Evolutionary conservation across 805 yeast species (phyloP).

Genomic region (Wickerhamomyces subpelliculosus): DNA sequence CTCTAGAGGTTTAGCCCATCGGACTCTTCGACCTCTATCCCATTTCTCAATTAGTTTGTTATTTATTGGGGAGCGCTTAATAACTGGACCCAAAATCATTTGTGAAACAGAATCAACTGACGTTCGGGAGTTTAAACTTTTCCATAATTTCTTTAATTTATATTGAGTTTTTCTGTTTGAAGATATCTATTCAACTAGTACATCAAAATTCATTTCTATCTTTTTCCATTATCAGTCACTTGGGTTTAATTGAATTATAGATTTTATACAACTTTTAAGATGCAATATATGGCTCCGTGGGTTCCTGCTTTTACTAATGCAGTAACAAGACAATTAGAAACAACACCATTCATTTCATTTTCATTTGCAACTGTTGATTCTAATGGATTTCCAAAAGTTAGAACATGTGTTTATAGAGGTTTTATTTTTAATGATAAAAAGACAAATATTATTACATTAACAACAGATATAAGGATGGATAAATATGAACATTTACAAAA

Average conservation of each 20-base stretch:
- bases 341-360: slow-evolving; percentile 49
- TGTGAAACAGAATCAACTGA: not conserved
- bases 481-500: slow-evolving; percentile 44
- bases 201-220: too few species aligned
- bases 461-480: slow-evolving; percentile 65
- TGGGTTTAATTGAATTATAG: too few species aligned
- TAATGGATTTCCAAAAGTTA: slow-evolving; percentile 48
- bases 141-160: too few species aligned
- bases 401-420: slow-evolving; percentile 70
- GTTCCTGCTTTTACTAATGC: slow-evolving; percentile 57
- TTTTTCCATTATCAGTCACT: too few species aligned
- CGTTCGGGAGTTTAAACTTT: too few species aligned
- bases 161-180: too few species aligned
- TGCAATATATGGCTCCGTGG: slow-evolving; percentile 66
- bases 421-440: slow-evolving; percentile 64
- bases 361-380: slow-evolving; percentile 62
- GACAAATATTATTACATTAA: slow-evolving; percentile 60
- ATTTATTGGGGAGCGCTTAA: too few species aligned
- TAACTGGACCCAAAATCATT: too few species aligned
- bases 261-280: not conserved
- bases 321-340: slow-evolving; percentile 37
- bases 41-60: too few species aligned
- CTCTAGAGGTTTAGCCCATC: too few species aligned
- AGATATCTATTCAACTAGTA: too few species aligned
- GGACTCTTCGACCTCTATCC: too few species aligned